Conservation (phyloP, 768 basidiomycete species). For the Suillus hirtellus region DNA sequence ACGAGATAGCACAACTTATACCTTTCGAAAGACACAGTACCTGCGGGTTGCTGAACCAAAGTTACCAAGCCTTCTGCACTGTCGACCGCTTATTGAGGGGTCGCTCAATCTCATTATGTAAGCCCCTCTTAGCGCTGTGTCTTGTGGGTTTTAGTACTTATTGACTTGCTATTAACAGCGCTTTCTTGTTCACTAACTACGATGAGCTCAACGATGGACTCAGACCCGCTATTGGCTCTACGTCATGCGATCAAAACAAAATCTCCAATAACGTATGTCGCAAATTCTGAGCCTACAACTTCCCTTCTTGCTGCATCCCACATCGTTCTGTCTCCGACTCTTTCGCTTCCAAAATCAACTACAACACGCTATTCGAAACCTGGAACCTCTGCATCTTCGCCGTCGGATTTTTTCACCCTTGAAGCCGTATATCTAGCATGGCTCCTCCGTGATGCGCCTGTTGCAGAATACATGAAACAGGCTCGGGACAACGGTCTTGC, state of each 20-base stretch:
- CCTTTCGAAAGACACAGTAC: neutral
- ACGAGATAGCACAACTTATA: neutral
- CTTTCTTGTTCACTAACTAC: conserved; percentile 4
- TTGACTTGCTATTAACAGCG: neutral
- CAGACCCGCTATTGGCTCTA: conserved; percentile 58
- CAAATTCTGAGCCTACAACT: conserved; percentile 36
- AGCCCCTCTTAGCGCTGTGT: neutral
- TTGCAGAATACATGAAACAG: conserved; percentile 88
- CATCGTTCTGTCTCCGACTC: conserved; percentile 54
- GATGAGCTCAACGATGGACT: conserved; percentile 16
- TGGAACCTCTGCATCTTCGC: conserved; percentile 37
- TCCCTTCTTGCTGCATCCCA: conserved; percentile 62
- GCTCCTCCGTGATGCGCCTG: conserved; percentile 68
- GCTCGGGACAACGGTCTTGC: conserved; percentile 73
- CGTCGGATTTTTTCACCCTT: conserved; percentile 67
- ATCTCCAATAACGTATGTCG: conserved; percentile 48
- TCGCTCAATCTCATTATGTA: neutral
- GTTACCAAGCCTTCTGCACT: neutral
- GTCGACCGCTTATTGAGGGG: neutral
- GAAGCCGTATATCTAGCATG: conserved; percentile 87
- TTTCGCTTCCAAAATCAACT: conserved; percentile 66
- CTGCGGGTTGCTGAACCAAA: neutral
- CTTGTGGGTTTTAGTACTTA: neutral
- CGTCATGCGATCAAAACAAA: conserved; percentile 63
- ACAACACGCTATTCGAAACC: conserved; percentile 80